These are phyloP conservation scores for Alternaria sp. DNA, from an alignment of 2,329 filamentous ascomycete species.

Conservation along the genomic window DNA sequence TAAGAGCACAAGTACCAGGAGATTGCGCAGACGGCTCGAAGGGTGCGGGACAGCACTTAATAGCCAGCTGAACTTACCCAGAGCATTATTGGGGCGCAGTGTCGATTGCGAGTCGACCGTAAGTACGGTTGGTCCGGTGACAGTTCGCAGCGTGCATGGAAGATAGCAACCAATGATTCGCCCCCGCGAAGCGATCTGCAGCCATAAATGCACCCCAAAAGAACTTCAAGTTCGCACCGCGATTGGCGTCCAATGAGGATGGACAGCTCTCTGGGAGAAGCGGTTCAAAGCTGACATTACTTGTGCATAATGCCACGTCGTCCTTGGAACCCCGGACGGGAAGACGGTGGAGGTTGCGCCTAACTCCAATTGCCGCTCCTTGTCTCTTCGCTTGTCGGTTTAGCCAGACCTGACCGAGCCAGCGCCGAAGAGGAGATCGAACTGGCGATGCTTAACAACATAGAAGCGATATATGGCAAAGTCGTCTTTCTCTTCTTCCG, in stretches of 20 bases:
- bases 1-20: not conserved
- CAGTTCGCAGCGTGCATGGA: conserved; percentile 5
- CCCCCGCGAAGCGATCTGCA: conserved; percentile 2
- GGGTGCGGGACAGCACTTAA: not conserved
- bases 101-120: not conserved
- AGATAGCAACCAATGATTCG: not conserved
- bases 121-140: conserved; percentile 3
- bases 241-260: not conserved
- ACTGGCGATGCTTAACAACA: conserved; percentile 2
- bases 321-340: not conserved
- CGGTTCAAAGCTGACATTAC: not conserved
- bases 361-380: not conserved
- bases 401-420: not conserved
- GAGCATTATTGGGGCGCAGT: conserved; percentile 2
- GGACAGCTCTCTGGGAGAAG: not conserved
- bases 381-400: not conserved
- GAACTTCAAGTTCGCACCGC: not conserved
- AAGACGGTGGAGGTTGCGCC: not conserved
- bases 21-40: not conserved
- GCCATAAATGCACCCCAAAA: conserved; percentile 1
- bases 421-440: conserved; percentile 6
- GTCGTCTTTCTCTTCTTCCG: not conserved
- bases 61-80: not conserved
- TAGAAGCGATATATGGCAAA: conserved; percentile 2
- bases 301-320: not conserved